Base-by-base conservation (phyloP, 345 rosid genomes). In the Stellera chamaejasme region DNA sequence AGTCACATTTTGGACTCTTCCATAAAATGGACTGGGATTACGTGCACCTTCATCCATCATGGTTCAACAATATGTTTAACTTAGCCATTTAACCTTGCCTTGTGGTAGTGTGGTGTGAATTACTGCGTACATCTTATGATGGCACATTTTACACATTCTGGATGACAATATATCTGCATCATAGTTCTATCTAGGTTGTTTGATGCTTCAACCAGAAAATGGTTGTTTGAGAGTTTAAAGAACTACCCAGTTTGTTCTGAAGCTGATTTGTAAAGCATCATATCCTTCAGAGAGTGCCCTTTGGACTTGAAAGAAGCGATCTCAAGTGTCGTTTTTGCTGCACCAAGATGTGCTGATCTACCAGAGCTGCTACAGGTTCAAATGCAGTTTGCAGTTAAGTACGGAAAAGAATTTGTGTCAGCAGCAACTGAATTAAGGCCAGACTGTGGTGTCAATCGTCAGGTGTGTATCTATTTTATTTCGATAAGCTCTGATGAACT, bases 281-380 rank as follows among this genome's bases (percentile, higher is more conserved):
- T 11, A 55, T 63, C 56, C 45, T 68, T n/a, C 73, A 93, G 99
- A 91, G 97, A 93, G 68, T 93, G 99, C 55, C 99, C 97, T 63
- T 42, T 93, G 48, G 99, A 93, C 75, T 66, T 93, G 60, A 93
- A 93, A 78, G 97, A 93, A 71, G 92, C 99, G 19, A 85, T 93
- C 63, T 87, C 95, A 43, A 93, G 94, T 46, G 62, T 93, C 51
- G 89, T 97, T 77, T 93, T 93, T 70, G 99, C 92, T 72, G 95
- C 99, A 10, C 97, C 99, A 48, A 81, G 97, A 82, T 93, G 99
- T 74, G 91, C 96, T 5, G 99, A 93, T 66, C 75, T 93, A 71
- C 78, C 75, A 13, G 99, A 93, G 78, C 66, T 93, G 80, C 83
- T 74, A 66, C 99, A 93, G 77, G 96, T 83, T 55, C 99, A 93